Evolutionary conservation across 1,139 yeast genomes (phyloP), one percentile per base, ranked within the genome.

Genomic region (Debaryomyces subglobosus): DNA sequence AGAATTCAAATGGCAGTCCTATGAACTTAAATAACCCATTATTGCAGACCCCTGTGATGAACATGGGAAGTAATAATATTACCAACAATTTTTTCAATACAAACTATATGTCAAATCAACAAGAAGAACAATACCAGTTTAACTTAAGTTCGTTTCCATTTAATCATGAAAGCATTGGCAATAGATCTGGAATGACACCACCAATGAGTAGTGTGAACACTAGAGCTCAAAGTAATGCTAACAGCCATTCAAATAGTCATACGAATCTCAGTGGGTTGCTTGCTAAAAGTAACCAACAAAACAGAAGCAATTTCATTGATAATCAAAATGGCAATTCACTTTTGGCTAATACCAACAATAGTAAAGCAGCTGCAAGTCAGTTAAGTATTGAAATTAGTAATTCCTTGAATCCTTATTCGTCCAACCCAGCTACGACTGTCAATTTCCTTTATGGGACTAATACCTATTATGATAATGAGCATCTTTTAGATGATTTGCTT

Each of bases 361-460:
- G 8, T 21, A 60, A 57, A 25, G 60, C 61, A 4, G 51, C 49
- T 30, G 5, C 38, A 5, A n/a, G 4, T 10, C 38, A 35, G 15
- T 20, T 35, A 35, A 61, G 60, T 45, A 67, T 68, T 5, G 61
- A 62, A 8, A 55, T 67, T 34, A 53, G 61, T 45, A 63, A 63
- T 48, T 63, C 68, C 4, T 57, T 65, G 45, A 64, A 60, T 51
- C 68, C 69, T 4, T 62, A 58, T 44, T 59, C 70, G 13, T 68
- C 76, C 9, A 69, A 72, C 44, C 74, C 77, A 1, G 73, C 75
- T 5, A 71, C 74, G 8, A 70, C 74, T 3, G 60, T 71, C 39
- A 72, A 74, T 52, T 74, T 69, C 50, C 57, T 74, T n/a, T 74
- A 71, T 50, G 79, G 79, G 1, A 74, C 79, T 1, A 74, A 74